A percentile compares a stretch with the other conserved stretches of the same genome.
Conservation (phyloP, 495 filamentous ascomycete species). For the Penicillium salamii region DNA sequence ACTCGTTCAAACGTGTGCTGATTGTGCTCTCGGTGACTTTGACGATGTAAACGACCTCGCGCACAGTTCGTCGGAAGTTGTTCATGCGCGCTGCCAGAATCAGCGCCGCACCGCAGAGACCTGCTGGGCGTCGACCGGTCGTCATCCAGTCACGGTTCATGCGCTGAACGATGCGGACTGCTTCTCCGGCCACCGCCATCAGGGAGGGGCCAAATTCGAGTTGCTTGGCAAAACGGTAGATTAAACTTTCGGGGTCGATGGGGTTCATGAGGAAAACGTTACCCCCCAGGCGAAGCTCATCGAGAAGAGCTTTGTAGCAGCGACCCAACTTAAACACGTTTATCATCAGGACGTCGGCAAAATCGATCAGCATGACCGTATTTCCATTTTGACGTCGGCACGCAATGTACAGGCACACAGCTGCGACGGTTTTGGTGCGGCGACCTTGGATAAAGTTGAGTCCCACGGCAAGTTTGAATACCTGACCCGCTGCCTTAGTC, state of each 20-base stretch:
- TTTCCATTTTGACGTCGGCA: constrained; percentile 67
- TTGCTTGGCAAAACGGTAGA: constrained; percentile 82
- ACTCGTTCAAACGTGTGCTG: constrained; percentile 83
- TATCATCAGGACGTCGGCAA: constrained; percentile 77
- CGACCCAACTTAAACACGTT: constrained; percentile 91
- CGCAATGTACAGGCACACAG: constrained; percentile 82
- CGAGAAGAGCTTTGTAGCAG: constrained; percentile 73
- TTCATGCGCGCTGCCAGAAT: constrained; percentile 96
- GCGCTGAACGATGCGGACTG: constrained; percentile 76
- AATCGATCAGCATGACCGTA: constrained; percentile 83
- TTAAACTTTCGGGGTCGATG: constrained; percentile 79
- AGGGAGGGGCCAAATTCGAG: constrained; percentile 81
- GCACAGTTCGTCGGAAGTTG: constrained; percentile 86
- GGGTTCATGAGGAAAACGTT: constrained; percentile 51
- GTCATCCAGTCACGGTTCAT: constrained; percentile 98
- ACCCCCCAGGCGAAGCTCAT: constrained; percentile 55
- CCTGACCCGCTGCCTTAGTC: constrained; percentile 59
- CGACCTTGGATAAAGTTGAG: constrained; percentile 86
- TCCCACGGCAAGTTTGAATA: constrained; percentile 73
- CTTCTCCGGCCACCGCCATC: constrained; percentile 79
- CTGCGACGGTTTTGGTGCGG: constrained; percentile 75
- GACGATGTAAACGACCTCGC: constrained; percentile 93
- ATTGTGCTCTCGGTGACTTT: constrained; percentile 92
- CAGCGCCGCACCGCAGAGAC: constrained; percentile 89
- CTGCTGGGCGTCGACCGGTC: constrained; percentile 85